Evolutionary conservation across 2,329 filamentous ascomycete species (phyloP).

Genomic region (Teratosphaeria gauchensis): DNA sequence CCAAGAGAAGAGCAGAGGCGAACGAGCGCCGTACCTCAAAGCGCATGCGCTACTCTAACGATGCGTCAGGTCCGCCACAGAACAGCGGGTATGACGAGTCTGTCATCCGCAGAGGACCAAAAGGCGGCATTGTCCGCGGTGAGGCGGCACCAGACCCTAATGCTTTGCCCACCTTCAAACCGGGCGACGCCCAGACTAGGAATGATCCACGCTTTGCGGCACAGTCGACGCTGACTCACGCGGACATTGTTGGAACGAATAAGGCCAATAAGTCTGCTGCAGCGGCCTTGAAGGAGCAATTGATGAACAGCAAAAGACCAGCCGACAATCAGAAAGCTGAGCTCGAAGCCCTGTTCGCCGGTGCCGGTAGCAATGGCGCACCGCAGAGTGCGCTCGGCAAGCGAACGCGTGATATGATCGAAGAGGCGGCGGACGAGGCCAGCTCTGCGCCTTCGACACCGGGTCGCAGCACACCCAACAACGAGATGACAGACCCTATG

Average conservation of each 20-base stretch:
- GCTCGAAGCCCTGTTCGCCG: conserved; percentile 19
- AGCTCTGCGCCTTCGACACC: conserved; percentile 38
- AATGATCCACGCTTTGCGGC: conserved; percentile 39
- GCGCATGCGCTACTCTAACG: conserved; percentile 20
- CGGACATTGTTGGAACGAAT: conserved; percentile 69
- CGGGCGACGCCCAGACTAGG: conserved; percentile 44
- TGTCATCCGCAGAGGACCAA: conserved; percentile 23
- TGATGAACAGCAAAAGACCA: conserved; percentile 44
- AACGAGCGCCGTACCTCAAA: conserved; percentile 43
- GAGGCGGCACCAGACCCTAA: conserved; percentile 28
- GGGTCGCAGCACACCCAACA: conserved; percentile 46
- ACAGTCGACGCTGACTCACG: conserved; percentile 60
- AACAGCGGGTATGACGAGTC: conserved; percentile 23
- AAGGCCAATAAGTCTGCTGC: conserved; percentile 90
- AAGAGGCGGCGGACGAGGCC: conserved; percentile 38
- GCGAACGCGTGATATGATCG: conserved; percentile 64
- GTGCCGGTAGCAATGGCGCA: conserved; percentile 22
- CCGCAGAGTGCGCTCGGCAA: conserved; percentile 54
- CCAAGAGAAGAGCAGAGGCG: conserved; percentile 68
- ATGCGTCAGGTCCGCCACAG: conserved; percentile 13
- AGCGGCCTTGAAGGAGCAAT: conserved; percentile 71
- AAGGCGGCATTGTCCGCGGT: conserved; percentile 23
- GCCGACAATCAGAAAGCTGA: conserved; percentile 22
- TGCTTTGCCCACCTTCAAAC: conserved; percentile 48
- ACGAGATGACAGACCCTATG: conserved; percentile 21